These are phyloP conservation scores for Cystobasidium onofrii DNA, from an alignment of 768 basidiomycete species.

Conservation along the genomic window DNA sequence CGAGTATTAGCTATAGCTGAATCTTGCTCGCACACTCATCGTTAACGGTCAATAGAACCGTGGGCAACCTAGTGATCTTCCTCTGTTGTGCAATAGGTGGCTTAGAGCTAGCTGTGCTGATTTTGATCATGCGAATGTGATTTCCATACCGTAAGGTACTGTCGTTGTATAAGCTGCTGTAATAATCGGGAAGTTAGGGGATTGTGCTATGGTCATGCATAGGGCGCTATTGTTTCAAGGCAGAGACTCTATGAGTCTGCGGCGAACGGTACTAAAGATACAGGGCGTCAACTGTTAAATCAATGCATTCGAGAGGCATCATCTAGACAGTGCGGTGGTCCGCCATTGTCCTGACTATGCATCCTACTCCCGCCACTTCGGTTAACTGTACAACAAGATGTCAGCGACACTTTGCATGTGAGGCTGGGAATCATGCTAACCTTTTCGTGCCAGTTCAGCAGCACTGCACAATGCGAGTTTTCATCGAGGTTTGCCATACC, in stretches of 20 bases:
- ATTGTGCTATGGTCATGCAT: too few relatives aligned
- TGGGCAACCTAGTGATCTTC: slow-evolving; percentile 22
- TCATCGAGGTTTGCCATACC: slow-evolving; percentile 57
- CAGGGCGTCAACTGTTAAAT: not conserved
- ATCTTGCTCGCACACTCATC: too few relatives aligned
- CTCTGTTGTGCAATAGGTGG: slow-evolving; percentile 4
- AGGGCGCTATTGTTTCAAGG: too few relatives aligned
- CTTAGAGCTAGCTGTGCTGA: slow-evolving; percentile 25
- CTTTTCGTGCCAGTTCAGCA: slow-evolving; percentile 93
- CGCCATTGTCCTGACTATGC: slow-evolving; percentile 79
- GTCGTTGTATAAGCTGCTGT: not conserved
- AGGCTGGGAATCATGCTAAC: slow-evolving; percentile 48
- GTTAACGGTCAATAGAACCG: too few relatives aligned
- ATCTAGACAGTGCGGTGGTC: slow-evolving; percentile 55
- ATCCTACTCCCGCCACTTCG: slow-evolving; percentile 85
- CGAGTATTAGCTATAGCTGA: too few relatives aligned
- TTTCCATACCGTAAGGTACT: not conserved
- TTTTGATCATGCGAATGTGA: slow-evolving; percentile 22
- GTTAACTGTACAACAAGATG: slow-evolving; percentile 58
- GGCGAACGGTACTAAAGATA: not conserved
- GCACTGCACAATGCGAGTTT: slow-evolving; percentile 52
- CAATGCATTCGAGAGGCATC: not conserved
- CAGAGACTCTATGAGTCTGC: not conserved
- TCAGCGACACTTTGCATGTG: not conserved
- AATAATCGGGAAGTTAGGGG: not conserved